Evolutionary conservation across 2,329 filamentous ascomycete species (phyloP).

Genomic region (Colletotrichum navitas): DNA sequence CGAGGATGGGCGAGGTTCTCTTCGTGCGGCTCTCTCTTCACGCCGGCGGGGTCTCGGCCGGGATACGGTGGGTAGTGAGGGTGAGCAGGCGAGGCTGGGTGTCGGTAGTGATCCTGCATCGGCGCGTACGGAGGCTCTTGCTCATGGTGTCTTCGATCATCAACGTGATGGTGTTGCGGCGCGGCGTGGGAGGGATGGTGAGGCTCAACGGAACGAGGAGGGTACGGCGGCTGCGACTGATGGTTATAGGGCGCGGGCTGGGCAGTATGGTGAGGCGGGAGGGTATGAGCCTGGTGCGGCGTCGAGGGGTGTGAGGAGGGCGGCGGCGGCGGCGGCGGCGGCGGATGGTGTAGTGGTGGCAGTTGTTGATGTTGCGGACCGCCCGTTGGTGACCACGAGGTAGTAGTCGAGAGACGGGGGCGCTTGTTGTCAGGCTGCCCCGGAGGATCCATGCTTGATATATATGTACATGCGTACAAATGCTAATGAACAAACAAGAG

Average conservation of each 20-base stretch:
- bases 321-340: constrained; percentile 57
- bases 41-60: constrained; percentile 63
- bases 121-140: constrained; percentile 64
- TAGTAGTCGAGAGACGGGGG: constrained; percentile 63
- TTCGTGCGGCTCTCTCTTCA: constrained; percentile 69
- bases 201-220: constrained; percentile 54
- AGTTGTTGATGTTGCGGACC: constrained; percentile 61
- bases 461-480: constrained; percentile 56
- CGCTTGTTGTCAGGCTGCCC: constrained; percentile 71
- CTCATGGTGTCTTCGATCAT: constrained; percentile 70
- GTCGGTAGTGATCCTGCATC: constrained; percentile 67
- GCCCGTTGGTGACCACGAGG: constrained; percentile 58
- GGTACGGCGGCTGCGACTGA: constrained; percentile 44
- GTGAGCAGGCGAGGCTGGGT: constrained; percentile 61
- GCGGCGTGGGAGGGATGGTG: constrained; percentile 51
- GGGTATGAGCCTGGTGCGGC: constrained; percentile 49
- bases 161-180: constrained; percentile 44
- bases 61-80: constrained; percentile 59
- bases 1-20: constrained; percentile 60
- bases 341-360: constrained; percentile 57
- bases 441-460: constrained; percentile 70
- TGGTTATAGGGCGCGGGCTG: constrained; percentile 53
- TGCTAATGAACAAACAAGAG: constrained; percentile 42
- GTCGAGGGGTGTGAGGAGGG: constrained; percentile 53
- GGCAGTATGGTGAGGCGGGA: constrained; percentile 54